Evolutionary conservation across 352 stramenopile genomes (phyloP), one percentile per base, ranked within the genome.

Genomic region (Globisporangium middletonii): DNA sequence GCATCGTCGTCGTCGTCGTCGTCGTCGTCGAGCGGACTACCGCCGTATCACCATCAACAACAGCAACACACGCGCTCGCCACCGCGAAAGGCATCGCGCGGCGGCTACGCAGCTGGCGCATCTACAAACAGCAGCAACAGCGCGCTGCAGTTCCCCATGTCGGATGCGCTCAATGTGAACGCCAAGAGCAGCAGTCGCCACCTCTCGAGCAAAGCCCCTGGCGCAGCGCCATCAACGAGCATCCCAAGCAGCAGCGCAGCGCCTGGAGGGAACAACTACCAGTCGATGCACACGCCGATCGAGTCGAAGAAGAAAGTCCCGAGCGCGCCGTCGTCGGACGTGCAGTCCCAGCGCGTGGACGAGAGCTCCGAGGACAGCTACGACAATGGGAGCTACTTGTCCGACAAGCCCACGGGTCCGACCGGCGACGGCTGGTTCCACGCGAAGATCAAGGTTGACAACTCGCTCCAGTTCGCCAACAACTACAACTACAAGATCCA

Each of bases 401-500:
- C 75, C 16, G 81, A 88, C 53, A 83, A 84, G 59, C 75, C 83
- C 45, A 67, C 73, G 55, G 68, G 67, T 2, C 57, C 62, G 0
- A 65, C 68, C 3, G 76, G 69, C 50, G 81, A 92, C 63, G 81
- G 83, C 53, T 93, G 83, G 83, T 93, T 93, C 69, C 83, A 93
- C 62, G 77, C 75, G 47, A 94, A 94, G 64, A 92, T 92, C 57
- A 89, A 88, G 55, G 73, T 92, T 48, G 84, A 89, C 58, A 89
- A 85, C 64, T 76, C 84, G 15, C 86, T 90, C 57, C 80, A 92
- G 52, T 92, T 83, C 80, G 79, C 73, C 53, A 92, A 94, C 74
- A 94, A 94, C 71, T 91, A 94, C 74, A 94, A 94, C 71, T 91
- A 89, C 78, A 88, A 90, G 63, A 91, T 94, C 58, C 84, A 94